These are phyloP conservation scores for Fusarium sp. DNA, from an alignment of 2,329 filamentous ascomycete species.

Conservation along the genomic window DNA sequence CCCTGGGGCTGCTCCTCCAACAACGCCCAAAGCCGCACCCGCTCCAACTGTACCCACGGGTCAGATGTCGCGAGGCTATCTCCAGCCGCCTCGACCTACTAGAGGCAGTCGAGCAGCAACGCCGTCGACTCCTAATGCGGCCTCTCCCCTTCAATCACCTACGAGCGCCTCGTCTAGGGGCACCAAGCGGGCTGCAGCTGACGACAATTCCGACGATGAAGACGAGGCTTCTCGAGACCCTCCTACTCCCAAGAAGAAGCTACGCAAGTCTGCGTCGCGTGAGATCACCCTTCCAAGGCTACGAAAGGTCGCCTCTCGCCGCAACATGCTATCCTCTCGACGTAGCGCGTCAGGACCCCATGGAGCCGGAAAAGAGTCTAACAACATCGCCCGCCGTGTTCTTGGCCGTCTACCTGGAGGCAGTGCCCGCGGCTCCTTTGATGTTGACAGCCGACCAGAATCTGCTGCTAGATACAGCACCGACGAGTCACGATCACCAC, in stretches of 20 bases:
- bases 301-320: conserved; percentile 46
- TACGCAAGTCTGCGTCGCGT: conserved; percentile 63
- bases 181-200: conserved; percentile 61
- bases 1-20: conserved; percentile 28
- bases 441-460: conserved; percentile 25
- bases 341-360: conserved; percentile 46
- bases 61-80: conserved; percentile 29
- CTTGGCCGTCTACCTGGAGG: conserved; percentile 41
- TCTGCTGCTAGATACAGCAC: conserved; percentile 34
- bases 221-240: conserved; percentile 39
- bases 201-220: conserved; percentile 52
- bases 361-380: conserved; percentile 36
- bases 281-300: conserved; percentile 54
- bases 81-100: conserved; percentile 40
- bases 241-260: conserved; percentile 58
- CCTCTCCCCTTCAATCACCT: conserved; percentile 48
- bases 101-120: conserved; percentile 45
- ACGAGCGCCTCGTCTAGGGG: conserved; percentile 56
- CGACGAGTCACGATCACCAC: conserved; percentile 29
- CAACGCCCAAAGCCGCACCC: conserved; percentile 37
- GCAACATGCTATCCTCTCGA: conserved; percentile 38
- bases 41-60: conserved; percentile 33
- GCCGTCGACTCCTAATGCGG: conserved; percentile 33
- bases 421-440: conserved; percentile 32
- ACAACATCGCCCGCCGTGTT: conserved; percentile 44